A percentile compares a stretch with the other conserved stretches of the same genome.
Conservation (phyloP, 2,329 filamentous ascomycete genomes). For the Lizonia empirigonia region DNA sequence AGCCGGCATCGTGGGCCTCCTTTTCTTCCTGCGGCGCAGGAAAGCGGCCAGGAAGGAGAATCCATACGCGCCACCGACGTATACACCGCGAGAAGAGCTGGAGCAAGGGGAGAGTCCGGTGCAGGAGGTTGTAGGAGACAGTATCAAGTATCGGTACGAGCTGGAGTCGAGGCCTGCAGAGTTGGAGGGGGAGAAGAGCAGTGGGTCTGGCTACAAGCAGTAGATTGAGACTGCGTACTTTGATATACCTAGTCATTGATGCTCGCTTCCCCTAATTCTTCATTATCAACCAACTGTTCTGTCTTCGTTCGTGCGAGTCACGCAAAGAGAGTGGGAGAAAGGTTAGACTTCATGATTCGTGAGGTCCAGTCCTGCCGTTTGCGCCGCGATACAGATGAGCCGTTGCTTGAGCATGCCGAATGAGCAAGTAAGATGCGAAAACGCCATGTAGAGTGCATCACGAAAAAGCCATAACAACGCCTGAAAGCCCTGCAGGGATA, state of each 20-base stretch:
- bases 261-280: too few relatives aligned
- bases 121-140: slow-evolving; percentile 1
- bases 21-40: slow-evolving; percentile 10
- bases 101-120: not conserved
- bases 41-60: not conserved
- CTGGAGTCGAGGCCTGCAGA: not conserved
- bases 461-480: not conserved
- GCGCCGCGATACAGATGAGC: not conserved
- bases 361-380: not conserved
- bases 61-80: not conserved
- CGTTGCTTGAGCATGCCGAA: too few relatives aligned
- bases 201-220: too few relatives aligned
- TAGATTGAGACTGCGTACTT: too few relatives aligned
- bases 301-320: too few relatives aligned
- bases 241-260: too few relatives aligned
- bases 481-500: too few relatives aligned
- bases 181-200: slow-evolving; percentile 2
- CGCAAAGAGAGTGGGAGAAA: too few relatives aligned
- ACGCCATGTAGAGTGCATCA: not conserved
- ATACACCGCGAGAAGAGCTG: not conserved
- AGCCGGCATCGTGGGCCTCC: not conserved
- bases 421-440: too few relatives aligned
- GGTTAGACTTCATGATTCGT: not conserved
- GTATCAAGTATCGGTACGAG: slow-evolving; percentile 4
- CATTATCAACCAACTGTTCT: too few relatives aligned